Percentiles rank a stretch among this genome's conserved stretches.
Conservation (phyloP, 106 monocot genomes). For the Allium sativum region DNA sequence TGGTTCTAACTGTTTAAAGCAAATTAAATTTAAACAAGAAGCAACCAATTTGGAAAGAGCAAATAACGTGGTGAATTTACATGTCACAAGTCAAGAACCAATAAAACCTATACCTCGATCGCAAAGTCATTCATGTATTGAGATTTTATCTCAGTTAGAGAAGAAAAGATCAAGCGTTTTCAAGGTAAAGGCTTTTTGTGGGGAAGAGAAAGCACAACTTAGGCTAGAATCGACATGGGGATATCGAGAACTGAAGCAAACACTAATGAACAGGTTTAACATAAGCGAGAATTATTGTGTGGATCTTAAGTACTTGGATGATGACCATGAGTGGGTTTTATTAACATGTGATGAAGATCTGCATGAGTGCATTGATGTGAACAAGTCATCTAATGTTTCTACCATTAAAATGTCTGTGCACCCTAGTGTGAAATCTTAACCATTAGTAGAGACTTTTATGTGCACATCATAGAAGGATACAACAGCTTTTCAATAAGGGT, state of each 20-base stretch:
- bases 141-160: background rate
- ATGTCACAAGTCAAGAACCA: too few relatives aligned
- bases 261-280: slow-evolving; percentile 34
- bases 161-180: slow-evolving; percentile 2
- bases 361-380: slow-evolving; percentile 47
- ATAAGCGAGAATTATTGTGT: slow-evolving; percentile 17
- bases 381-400: slow-evolving; percentile 21
- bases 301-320: slow-evolving; percentile 68
- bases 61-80: too few relatives aligned
- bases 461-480: too few relatives aligned
- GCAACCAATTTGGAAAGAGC: too few relatives aligned
- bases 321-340: slow-evolving; percentile 70
- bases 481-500: too few relatives aligned
- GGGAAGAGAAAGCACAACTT: slow-evolving; percentile 55
- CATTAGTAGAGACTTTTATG: too few relatives aligned
- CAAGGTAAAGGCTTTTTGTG: slow-evolving; percentile 49
- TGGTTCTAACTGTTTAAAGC: too few relatives aligned
- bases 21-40: too few relatives aligned
- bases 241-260: slow-evolving; percentile 40
- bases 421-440: too few relatives aligned
- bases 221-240: slow-evolving; percentile 40
- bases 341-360: slow-evolving; percentile 69
- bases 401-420: slow-evolving; percentile 48
- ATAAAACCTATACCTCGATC: too few relatives aligned
- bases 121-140: too few relatives aligned